A percentile compares a stretch with the other conserved stretches of the same genome.
These are phyloP conservation scores for Guadua angustifolia DNA, from an alignment of 176 grass and related monocot species.

Conservation along the genomic window DNA sequence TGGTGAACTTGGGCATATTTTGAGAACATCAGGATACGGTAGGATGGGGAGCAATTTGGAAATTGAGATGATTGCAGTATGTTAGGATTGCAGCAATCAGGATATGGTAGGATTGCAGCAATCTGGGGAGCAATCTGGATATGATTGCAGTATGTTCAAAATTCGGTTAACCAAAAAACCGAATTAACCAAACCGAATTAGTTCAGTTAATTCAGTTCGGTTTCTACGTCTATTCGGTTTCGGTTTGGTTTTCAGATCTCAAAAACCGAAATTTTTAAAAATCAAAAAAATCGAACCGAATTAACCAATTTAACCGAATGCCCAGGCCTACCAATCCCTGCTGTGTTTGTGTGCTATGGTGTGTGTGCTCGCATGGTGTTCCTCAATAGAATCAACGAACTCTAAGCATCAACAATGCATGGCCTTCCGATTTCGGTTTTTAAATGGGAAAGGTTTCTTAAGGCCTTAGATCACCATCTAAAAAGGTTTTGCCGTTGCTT, in stretches of 20 bases:
- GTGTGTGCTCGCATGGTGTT: background rate
- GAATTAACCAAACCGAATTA: too few relatives aligned
- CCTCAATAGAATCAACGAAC: constrained; percentile 9
- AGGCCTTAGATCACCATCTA: background rate
- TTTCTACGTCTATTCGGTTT: too few relatives aligned
- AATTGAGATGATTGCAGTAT: background rate
- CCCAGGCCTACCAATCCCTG: background rate
- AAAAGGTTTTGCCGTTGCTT: background rate
- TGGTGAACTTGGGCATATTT: constrained; percentile 22
- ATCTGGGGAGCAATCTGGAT: background rate
- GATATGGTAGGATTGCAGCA: background rate
- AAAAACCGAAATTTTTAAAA: too few relatives aligned
- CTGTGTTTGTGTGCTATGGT: background rate
- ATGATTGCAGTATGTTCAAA: background rate
- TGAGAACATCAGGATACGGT: background rate
- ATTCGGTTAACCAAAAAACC: too few relatives aligned
- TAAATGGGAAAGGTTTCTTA: background rate
- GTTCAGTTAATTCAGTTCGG: too few relatives aligned
- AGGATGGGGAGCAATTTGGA: background rate
- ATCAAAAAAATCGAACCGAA: too few relatives aligned
- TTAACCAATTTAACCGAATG: too few relatives aligned
- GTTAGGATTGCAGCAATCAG: too few relatives aligned
- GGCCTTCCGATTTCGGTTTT: background rate
- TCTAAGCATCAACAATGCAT: background rate
- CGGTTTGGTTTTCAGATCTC: too few relatives aligned